A percentile compares a stretch with the other conserved stretches of the same genome.
These are phyloP conservation scores for Curvularia hawaiiensis DNA, from an alignment of 2,329 filamentous ascomycete genomes.

Conservation along the genomic window DNA sequence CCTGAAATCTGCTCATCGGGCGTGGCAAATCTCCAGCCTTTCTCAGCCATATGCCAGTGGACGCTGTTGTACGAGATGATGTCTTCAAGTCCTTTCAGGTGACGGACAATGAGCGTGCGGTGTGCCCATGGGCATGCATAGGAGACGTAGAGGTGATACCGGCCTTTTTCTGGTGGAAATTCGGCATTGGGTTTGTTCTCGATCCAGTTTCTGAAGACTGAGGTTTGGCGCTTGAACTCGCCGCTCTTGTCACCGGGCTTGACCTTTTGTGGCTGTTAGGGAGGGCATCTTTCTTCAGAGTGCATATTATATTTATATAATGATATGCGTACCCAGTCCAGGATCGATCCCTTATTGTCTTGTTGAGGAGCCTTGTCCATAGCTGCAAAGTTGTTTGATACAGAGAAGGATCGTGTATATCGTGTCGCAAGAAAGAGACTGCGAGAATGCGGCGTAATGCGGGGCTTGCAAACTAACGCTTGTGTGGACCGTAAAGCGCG, in stretches of 20 bases:
- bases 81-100: slow-evolving; percentile 90
- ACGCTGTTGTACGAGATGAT: slow-evolving; percentile 81
- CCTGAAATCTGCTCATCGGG: slow-evolving; percentile 64
- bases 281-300: background rate
- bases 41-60: slow-evolving; percentile 84
- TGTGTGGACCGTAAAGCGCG: slow-evolving; percentile 21
- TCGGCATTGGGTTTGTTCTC: slow-evolving; percentile 71
- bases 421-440: slow-evolving; percentile 17
- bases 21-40: slow-evolving; percentile 83
- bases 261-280: slow-evolving; percentile 2
- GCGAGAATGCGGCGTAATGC: background rate
- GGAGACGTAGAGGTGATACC: slow-evolving; percentile 94
- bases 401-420: slow-evolving; percentile 19
- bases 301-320: background rate
- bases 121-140: slow-evolving; percentile 96
- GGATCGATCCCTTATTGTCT: slow-evolving; percentile 7
- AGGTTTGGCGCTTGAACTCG: slow-evolving; percentile 90
- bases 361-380: slow-evolving; percentile 22
- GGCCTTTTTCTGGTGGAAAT: slow-evolving; percentile 83
- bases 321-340: slow-evolving; percentile 8
- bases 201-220: slow-evolving; percentile 81
- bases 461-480: slow-evolving; percentile 13
- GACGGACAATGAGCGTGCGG: slow-evolving; percentile 82
- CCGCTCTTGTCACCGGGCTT: slow-evolving; percentile 71
- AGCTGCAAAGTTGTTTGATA: slow-evolving; percentile 12